phyloP scores from a whole-genome alignment of 805 yeast species.

The Sugiyamaella smithiae region DNA sequence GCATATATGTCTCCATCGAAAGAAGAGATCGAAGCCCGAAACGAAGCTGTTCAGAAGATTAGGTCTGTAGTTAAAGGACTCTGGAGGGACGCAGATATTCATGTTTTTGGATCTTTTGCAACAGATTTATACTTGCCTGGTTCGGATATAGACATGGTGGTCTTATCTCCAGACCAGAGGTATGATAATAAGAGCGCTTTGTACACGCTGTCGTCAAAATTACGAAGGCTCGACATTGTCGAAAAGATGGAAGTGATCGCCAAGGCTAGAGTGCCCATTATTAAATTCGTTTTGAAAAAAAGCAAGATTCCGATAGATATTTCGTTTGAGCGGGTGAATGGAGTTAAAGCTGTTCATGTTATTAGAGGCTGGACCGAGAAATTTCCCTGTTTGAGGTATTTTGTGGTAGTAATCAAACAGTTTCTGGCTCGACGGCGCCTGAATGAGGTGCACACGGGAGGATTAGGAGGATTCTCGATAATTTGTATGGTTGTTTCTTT shows the following conservation, averaged over 20 bases:
- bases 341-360: conserved; percentile 74
- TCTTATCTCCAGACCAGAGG: conserved; percentile 58
- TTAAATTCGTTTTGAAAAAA: conserved; percentile 76
- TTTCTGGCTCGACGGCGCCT: conserved; percentile 73
- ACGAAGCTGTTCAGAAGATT: conserved; percentile 58
- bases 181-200: conserved; percentile 58
- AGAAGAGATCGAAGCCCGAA: conserved; percentile 66
- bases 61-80: conserved; percentile 49
- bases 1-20: conserved; percentile 81
- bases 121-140: conserved; percentile 92
- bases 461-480: conserved; percentile 92
- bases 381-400: conserved; percentile 77
- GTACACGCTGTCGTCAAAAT: conserved; percentile 67
- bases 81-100: conserved; percentile 79
- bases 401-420: conserved; percentile 80
- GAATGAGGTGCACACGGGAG: conserved; percentile 89
- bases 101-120: conserved; percentile 92
- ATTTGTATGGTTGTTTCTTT: conserved; percentile 82
- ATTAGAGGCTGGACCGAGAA: conserved; percentile 70
- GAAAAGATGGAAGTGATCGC: conserved; percentile 79
- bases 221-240: conserved; percentile 62
- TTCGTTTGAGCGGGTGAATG: conserved; percentile 83
- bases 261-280: conserved; percentile 89
- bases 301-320: conserved; percentile 79
- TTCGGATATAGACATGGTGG: conserved; percentile 92